These are phyloP conservation scores for Colletotrichum echinochloae DNA, from an alignment of 2,329 filamentous ascomycete species.

Conservation along the genomic window DNA sequence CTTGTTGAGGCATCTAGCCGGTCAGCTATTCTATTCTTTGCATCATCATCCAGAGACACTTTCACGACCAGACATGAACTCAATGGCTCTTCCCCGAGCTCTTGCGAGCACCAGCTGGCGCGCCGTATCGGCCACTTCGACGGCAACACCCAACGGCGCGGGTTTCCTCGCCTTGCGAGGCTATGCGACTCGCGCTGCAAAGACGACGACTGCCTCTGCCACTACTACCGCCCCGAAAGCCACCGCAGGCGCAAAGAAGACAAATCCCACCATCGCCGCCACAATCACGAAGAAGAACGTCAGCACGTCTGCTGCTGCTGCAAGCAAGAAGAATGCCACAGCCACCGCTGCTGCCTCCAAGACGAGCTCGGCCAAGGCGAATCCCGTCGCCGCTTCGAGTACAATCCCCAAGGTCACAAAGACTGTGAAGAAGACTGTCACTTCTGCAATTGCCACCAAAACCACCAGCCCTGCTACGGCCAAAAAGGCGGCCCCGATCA, in stretches of 20 bases:
- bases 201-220: conserved; percentile 12
- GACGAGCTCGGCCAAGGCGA: conserved; percentile 7
- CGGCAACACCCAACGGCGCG: conserved; percentile 2
- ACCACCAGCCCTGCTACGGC: not conserved
- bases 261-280: not conserved
- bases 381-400: conserved; percentile 2
- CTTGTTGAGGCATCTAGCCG: not conserved
- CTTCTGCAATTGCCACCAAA: not conserved
- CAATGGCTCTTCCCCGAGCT: conserved; percentile 26
- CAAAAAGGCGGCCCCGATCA: conserved; percentile 19
- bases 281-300: conserved; percentile 34
- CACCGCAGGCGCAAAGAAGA: conserved; percentile 10
- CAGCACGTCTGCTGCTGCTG: conserved; percentile 22
- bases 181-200: conserved; percentile 35
- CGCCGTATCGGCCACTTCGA: not conserved
- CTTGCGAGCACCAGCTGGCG: conserved; percentile 26
- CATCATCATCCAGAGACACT: not conserved
- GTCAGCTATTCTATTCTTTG: not conserved
- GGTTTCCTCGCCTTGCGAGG: conserved; percentile 26
- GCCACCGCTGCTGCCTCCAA: not conserved
- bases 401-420: conserved; percentile 9
- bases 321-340: conserved; percentile 16
- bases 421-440: conserved; percentile 25
- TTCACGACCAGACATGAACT: conserved; percentile 7
- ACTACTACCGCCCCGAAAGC: conserved; percentile 13